Base-by-base conservation (phyloP, 805 yeast species). In the Ogataea minuta region DNA sequence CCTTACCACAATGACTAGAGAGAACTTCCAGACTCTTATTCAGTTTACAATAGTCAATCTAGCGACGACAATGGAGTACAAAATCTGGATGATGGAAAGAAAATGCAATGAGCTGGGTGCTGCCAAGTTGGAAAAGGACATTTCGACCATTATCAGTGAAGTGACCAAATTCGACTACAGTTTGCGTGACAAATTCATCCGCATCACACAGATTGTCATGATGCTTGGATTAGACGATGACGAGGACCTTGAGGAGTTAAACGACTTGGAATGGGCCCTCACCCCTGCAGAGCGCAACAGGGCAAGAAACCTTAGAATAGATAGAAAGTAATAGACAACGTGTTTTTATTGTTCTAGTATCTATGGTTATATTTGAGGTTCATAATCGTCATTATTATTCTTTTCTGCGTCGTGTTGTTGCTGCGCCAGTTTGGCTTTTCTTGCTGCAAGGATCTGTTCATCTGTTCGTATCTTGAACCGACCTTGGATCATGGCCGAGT, bases 41-140 rank as follows among this genome's bases (percentile, higher is more conserved):
- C 54, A 67, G 4, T 60, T 72, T 4, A 66, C 80, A 4, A 81
- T 84, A 5, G 62, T 71, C 3, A 66, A 74, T 30, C 54, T 86
- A 17, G 78, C 88, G 2, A 65, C 65, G 14, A 50, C 74, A 12
- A 53, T 88, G 3, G 95, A 87, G 53, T 71, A 75, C 45, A 80
- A 80, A 50, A 66, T 91, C 20, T 76, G 91, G 79, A 49, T 70
- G 3, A 67, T 85, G 31, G 76, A 81, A 33, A 75, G 77, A 36
- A 78, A 76, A 48, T 77, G 88, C 44, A 89, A 86, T 55, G 95
- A 85, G 50, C 63, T 85, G 28, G 98, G 97, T 1, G 80, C 95
- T 0, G 72, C 88, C 13, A 84, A 81, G 48, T 66, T 93, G 34
- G 98, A 93, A 48, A 77, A 85, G 43, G 96, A 90, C 56, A 64